A percentile compares a stretch with the other conserved stretches of the same genome.
Evolutionary conservation across 495 filamentous ascomycete species (phyloP).

Genomic region (Tricharina praecox): DNA sequence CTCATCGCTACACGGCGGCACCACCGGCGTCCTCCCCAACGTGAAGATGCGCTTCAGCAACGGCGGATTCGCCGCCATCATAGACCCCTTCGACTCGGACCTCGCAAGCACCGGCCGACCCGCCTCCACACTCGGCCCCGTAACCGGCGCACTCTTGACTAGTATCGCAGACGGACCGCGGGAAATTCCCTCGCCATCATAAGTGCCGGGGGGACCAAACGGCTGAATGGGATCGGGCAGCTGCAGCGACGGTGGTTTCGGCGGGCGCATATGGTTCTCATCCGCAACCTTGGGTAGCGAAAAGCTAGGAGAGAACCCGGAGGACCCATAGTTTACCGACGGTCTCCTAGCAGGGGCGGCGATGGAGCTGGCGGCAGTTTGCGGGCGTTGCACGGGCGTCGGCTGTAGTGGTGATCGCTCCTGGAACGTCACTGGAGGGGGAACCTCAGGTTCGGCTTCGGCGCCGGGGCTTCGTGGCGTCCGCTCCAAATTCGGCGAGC

Average conservation of each 20-base stretch:
- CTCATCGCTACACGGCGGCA: not conserved
- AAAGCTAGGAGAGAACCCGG: not conserved
- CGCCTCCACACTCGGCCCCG: too few species aligned
- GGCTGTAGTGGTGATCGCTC: slow-evolving; percentile 3
- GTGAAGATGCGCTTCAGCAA: slow-evolving; percentile 20
- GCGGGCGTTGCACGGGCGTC: slow-evolving; percentile 8
- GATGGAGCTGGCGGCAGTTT: slow-evolving; percentile 5
- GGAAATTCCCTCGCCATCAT: not conserved
- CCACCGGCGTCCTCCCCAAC: slow-evolving; percentile 10
- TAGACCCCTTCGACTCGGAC: not conserved
- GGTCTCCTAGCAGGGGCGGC: not conserved
- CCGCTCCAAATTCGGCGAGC: not conserved
- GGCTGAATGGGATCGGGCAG: slow-evolving; percentile 5
- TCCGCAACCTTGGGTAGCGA: not conserved
- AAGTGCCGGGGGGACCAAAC: not conserved
- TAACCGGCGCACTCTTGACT: not conserved
- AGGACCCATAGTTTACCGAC: slow-evolving; percentile 1
- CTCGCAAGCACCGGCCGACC: not conserved
- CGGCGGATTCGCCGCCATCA: not conserved
- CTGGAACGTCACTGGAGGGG: not conserved
- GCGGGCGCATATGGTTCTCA: not conserved
- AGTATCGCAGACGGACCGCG: not conserved
- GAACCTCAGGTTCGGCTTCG: too few species aligned
- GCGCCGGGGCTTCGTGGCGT: too few species aligned
- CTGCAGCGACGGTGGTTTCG: not conserved